Percentiles rank a stretch among this genome's conserved stretches.
These are phyloP conservation scores for Fusarium sambucinum DNA, from an alignment of 2,329 filamentous ascomycete species.

Conservation along the genomic window DNA sequence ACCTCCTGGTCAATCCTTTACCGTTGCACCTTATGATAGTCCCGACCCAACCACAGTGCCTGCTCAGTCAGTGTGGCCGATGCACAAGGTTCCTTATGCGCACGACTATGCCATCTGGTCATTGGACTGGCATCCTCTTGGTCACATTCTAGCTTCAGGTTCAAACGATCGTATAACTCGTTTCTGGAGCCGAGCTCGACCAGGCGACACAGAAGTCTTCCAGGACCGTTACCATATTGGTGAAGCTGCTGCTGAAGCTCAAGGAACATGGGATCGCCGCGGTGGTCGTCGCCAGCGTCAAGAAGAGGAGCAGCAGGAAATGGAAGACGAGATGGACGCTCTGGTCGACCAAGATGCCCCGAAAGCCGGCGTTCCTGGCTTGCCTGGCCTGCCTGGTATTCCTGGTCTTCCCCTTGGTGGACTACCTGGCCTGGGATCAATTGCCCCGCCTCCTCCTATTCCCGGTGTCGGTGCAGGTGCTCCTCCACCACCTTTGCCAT, in stretches of 20 bases:
- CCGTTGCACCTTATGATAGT: conserved; percentile 86
- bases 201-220: conserved; percentile 85
- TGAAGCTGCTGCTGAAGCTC: conserved; percentile 90
- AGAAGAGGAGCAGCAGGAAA: conserved; percentile 93
- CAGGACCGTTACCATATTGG: conserved; percentile 97
- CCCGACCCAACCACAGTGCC: conserved; percentile 83
- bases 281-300: conserved; percentile 82
- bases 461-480: conserved; percentile 63
- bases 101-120: conserved; percentile 98
- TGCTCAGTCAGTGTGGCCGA: conserved; percentile 91
- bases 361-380: conserved; percentile 57
- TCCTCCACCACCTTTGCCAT: conserved; percentile 64
- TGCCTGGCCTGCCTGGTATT: conserved; percentile 64
- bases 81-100: conserved; percentile 86
- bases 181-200: conserved; percentile 93
- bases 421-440: conserved; percentile 59
- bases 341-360: conserved; percentile 87
- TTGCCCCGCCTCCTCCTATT: conserved; percentile 59
- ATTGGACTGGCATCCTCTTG: conserved; percentile 96
- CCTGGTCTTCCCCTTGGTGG: conserved; percentile 68
- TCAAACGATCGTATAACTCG: conserved; percentile 97
- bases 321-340: conserved; percentile 92
- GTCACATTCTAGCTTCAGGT: conserved; percentile 93
- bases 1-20: conserved; percentile 76
- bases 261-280: conserved; percentile 92